These are phyloP conservation scores for Sonneratia alba DNA, from an alignment of 345 rosid species.

Conservation along the genomic window DNA sequence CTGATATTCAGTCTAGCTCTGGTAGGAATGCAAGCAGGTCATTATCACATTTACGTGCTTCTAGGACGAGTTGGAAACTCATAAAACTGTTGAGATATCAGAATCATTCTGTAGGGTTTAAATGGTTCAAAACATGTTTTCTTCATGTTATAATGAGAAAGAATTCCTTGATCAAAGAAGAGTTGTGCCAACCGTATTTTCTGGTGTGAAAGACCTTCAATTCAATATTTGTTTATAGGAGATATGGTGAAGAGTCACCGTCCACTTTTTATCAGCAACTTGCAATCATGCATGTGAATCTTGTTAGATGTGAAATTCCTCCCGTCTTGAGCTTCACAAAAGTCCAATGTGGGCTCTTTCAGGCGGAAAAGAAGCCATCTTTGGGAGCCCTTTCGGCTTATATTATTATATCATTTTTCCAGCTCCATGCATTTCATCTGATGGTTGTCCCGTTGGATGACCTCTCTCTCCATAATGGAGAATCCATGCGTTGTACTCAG, in stretches of 20 bases:
- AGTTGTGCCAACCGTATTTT: not conserved
- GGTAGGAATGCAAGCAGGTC: too few species aligned
- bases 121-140: not conserved
- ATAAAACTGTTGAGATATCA: not conserved
- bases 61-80: not conserved
- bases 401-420: not conserved
- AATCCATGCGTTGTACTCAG: not conserved
- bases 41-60: too few species aligned
- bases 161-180: too few species aligned
- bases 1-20: too few species aligned
- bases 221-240: not conserved
- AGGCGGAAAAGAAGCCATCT: conserved; percentile 4
- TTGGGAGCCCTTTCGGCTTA: not conserved
- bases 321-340: conserved; percentile 36
- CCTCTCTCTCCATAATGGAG: not conserved
- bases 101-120: not conserved
- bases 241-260: conserved; percentile 15
- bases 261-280: conserved; percentile 22
- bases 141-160: not conserved
- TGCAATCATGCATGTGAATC: conserved; percentile 36
- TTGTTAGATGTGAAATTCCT: conserved; percentile 19
- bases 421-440: not conserved
- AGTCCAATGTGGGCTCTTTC: conserved; percentile 33
- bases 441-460: not conserved
- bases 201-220: not conserved